A percentile compares a stretch with the other conserved stretches of the same genome.
phyloP scores from a whole-genome alignment of 1,284 basidiomycete species.

The Jaminaea rosea region DNA sequence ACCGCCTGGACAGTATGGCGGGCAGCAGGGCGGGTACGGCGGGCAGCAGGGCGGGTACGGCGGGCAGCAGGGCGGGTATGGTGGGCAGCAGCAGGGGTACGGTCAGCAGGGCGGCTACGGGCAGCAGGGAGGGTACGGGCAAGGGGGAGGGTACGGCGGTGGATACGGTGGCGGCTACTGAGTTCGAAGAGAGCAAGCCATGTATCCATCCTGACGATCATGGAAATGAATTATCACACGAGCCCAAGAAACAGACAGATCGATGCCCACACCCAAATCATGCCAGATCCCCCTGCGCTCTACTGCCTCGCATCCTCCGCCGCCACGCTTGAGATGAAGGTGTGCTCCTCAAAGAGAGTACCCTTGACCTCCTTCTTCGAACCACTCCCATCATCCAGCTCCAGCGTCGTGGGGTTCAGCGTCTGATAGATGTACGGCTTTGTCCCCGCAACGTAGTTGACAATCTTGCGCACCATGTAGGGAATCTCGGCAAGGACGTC shows the following conservation, averaged over 20 bases:
- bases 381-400: conserved; percentile 50
- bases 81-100: conserved; percentile 9
- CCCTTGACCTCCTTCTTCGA: conserved; percentile 55
- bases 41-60: neutral
- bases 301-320: too few species aligned
- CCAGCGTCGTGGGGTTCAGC: conserved; percentile 65
- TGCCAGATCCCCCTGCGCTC: too few species aligned
- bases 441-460: conserved; percentile 80
- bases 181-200: too few species aligned
- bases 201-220: too few species aligned
- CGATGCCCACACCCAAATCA: too few species aligned
- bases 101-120: conserved; percentile 6
- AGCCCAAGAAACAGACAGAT: too few species aligned
- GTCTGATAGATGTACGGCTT: conserved; percentile 95
- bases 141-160: conserved; percentile 10
- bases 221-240: too few species aligned
- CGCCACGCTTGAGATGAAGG: conserved; percentile 64
- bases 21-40: neutral
- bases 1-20: neutral
- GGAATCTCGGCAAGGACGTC: conserved; percentile 95
- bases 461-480: conserved; percentile 74
- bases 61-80: conserved; percentile 3
- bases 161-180: conserved; percentile 18
- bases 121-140: neutral
- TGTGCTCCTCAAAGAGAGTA: conserved; percentile 72